Conservation (phyloP, 2,329 filamentous ascomycete species). For the Xenoacremonium recifei region DNA sequence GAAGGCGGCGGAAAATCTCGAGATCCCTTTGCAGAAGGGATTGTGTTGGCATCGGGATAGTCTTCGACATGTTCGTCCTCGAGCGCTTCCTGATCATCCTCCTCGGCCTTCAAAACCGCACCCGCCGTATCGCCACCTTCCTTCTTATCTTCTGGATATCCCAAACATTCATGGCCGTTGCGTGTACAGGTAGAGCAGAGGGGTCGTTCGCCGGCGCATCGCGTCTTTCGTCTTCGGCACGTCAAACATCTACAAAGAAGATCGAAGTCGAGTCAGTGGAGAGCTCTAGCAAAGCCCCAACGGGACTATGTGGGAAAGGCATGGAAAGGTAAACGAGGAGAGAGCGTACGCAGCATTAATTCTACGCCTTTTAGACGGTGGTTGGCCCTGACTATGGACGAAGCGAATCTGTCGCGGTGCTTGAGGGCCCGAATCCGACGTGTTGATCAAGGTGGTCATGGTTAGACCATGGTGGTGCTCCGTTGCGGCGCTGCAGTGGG, state of each 20-base stretch:
- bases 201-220: slow-evolving; percentile 72
- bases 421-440: slow-evolving; percentile 36
- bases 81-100: too few species aligned
- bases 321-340: not conserved
- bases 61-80: slow-evolving; percentile 23
- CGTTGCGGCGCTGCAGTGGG: not conserved
- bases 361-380: slow-evolving; percentile 73
- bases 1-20: too few species aligned
- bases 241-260: slow-evolving; percentile 36
- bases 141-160: slow-evolving; percentile 60
- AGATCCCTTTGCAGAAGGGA: too few species aligned
- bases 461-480: slow-evolving; percentile 36
- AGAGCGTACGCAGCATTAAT: slow-evolving; percentile 73
- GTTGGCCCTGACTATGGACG: slow-evolving; percentile 78
- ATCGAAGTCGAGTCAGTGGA: slow-evolving; percentile 9
- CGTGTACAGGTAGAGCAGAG: slow-evolving; percentile 70
- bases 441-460: slow-evolving; percentile 48
- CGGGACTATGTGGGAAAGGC: not conserved
- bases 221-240: slow-evolving; percentile 73
- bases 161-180: slow-evolving; percentile 67
- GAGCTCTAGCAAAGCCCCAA: not conserved
- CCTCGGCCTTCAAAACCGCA: slow-evolving; percentile 6
- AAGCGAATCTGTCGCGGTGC: slow-evolving; percentile 68
- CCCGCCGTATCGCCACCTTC: slow-evolving; percentile 31
- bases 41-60: too few species aligned